Evolutionary conservation across 345 rosid species (phyloP).

Genomic region (Pistacia vera): DNA sequence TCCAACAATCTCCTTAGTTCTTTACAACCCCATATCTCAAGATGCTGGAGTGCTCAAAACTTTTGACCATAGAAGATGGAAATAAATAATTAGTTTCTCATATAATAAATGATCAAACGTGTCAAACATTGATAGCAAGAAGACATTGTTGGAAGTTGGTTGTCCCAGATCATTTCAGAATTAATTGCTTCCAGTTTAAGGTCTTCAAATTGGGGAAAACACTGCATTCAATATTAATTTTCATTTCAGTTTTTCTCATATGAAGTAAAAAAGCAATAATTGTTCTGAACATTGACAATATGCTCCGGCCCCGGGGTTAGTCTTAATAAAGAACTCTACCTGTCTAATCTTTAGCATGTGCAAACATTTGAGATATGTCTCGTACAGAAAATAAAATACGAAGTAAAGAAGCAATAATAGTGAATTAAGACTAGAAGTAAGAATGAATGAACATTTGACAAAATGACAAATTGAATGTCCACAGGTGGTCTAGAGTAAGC

Average conservation of each 20-base stretch:
- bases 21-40: background rate
- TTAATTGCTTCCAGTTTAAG: background rate
- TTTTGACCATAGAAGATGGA: background rate
- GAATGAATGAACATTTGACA: background rate
- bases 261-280: no score
- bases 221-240: background rate
- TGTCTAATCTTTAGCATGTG: no score
- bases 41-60: slow-evolving; percentile 3
- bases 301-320: no score
- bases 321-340: no score
- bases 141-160: background rate
- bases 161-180: background rate
- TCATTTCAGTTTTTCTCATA: no score
- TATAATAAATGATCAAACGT: background rate
- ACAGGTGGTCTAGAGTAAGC: no score
- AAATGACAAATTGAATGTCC: no score
- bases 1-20: background rate
- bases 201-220: background rate
- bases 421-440: no score
- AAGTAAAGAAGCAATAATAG: no score
- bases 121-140: background rate
- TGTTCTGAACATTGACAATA: background rate
- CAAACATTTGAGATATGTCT: background rate
- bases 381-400: background rate
- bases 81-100: background rate